Base-by-base conservation (phyloP, 1,284 basidiomycete species). In the Ustilago curta region DNA sequence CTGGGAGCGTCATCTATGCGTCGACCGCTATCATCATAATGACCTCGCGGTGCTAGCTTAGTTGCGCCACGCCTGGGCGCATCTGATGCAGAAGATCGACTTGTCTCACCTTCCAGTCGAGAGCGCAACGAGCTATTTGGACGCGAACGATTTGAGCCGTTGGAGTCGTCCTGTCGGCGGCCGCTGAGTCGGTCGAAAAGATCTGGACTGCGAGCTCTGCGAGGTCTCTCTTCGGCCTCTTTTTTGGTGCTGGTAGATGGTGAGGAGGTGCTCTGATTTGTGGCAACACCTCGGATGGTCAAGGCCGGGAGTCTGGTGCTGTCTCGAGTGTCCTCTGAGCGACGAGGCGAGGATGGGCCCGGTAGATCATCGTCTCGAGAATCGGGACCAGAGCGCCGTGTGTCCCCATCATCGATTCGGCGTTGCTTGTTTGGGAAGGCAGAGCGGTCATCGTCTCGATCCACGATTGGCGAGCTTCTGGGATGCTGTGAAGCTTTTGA, bases 1-100 rank as follows among this genome's bases (percentile, higher is more conserved):
- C 29, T 39, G 4, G 57, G 21, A 16, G n/a, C n/a, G 12, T 53
- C 59, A 48, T 74, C 67, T 31, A 75, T 42, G 7, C 66, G 59
- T 27, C 66, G 56, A 3, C 71, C 71, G 19, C 42, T 45, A 5
- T 70, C 67, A 32, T 75, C 71, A 31, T 75, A 75, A 27, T 48
- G 55, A 19, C 66, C 66, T 21, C 66, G 23, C 11, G 71, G 71
- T 18, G 71, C 71, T 14, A 70, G 62, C 35, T 64, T 68, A 19
- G 64, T 32, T 18, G 27, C 37, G 21, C 49, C 32, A 19, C 62
- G 62, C 23, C 51, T 42, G 0, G 62, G 29, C 18, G 47, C 7
- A 21, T 70, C 61, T 9, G 29, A 45, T 23, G 49, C 11, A 11
- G 42, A 44, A 12, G 55, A 23, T 16, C 58, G 49, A 21, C 35